Evolutionary conservation across 257 asterid genomes (phyloP), one percentile per base, ranked within the genome.

Genomic region (Nicotiana noctiflora): DNA sequence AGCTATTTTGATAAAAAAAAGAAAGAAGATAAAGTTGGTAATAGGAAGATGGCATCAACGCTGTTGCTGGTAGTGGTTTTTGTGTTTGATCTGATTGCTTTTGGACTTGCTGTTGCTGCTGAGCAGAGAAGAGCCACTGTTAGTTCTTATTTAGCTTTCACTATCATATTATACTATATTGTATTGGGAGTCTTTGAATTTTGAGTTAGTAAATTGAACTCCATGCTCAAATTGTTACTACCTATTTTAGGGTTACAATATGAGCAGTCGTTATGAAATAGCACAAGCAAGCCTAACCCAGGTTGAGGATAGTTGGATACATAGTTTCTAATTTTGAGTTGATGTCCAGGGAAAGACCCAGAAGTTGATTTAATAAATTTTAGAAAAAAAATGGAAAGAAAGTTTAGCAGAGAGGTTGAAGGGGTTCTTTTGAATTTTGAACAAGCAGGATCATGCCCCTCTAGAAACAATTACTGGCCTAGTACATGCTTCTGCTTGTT

Each of bases 101-200:
- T 92, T 80, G 89, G 88, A 75, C 97, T 92, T 65, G 96, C 97
- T 81, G 90, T 90, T 80, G 96, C 94, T 46, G 97, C 97, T 76
- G 96, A 90, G 80, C 94, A 91, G 57, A 84, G 91, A 23, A 88
- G 96, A 70, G 83, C 97, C 79, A 83, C 93, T 79, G 97, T 92
- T 31, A 86, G 92, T 88, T 80, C 2, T 1, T 37, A 8, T 40
- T 40, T 40, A 6, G 37, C 14, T 52, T 74, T 51, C 7, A 14
- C 17, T 32, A 17, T 40, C n/a, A 6, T 51, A 10, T 5, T 25
- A 17, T 23, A 8, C 62, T 32, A 2, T 11, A 67, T 29, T 67
- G 75, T 65, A 68, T 5, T 68, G 5, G 31, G 18, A 7, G 0
- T n/a, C 9, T 44, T 70, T 12, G 49, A 13, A 56, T 14, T 70